Evolutionary conservation across 805 yeast genomes (phyloP).

Genomic region (Saccharomycopsis synnaedendra): DNA sequence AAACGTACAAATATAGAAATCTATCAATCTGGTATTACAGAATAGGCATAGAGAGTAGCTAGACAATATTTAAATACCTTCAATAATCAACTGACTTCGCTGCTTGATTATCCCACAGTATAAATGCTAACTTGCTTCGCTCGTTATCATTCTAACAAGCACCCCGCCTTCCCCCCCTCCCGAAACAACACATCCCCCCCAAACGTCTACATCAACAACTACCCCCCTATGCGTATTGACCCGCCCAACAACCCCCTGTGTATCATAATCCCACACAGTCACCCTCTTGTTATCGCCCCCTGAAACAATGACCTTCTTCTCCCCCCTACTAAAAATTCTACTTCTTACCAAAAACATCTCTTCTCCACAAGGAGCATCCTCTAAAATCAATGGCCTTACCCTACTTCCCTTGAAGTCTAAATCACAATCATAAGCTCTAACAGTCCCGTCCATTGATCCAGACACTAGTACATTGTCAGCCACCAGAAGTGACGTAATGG

Average conservation of each 20-base stretch:
- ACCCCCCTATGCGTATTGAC: slow-evolving; percentile 50
- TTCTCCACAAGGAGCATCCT: slow-evolving; percentile 44
- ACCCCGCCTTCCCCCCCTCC: too few species aligned
- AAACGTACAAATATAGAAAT: too few species aligned
- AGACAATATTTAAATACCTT: too few species aligned
- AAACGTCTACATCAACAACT: slow-evolving; percentile 46
- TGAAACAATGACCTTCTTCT: slow-evolving; percentile 27
- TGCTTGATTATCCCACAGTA: too few species aligned
- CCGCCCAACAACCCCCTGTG: slow-evolving; percentile 36
- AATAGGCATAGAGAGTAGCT: too few species aligned
- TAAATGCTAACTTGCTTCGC: too few species aligned
- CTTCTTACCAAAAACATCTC: slow-evolving; percentile 44
- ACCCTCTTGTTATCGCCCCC: slow-evolving; percentile 55
- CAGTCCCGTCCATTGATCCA: slow-evolving; percentile 44
- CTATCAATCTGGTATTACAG: too few species aligned
- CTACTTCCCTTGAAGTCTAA: slow-evolving; percentile 26
- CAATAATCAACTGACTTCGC: too few species aligned
- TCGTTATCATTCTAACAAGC: too few species aligned
- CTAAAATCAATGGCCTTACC: slow-evolving; percentile 35
- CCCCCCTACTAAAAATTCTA: slow-evolving; percentile 23
- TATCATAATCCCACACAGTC: slow-evolving; percentile 48
- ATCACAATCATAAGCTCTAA: slow-evolving; percentile 43
- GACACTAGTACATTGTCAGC: slow-evolving; percentile 38
- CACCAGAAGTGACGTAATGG: slow-evolving; percentile 43
- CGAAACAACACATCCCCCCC: too few species aligned